These are phyloP conservation scores for Wolfiporia cocos DNA, from an alignment of 1,284 basidiomycete species.

Conservation along the genomic window DNA sequence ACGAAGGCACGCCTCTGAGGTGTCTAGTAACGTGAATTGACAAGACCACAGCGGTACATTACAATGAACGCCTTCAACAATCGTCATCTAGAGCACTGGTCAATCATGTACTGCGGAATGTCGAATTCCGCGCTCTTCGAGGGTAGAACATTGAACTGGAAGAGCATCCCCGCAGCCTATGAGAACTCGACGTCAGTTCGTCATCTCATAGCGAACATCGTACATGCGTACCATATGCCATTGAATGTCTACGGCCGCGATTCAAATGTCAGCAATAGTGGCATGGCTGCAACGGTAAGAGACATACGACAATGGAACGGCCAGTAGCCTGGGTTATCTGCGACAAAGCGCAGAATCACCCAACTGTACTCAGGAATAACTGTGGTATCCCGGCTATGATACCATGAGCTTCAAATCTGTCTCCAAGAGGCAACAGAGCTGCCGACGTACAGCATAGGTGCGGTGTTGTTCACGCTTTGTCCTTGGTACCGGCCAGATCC, in stretches of 20 bases:
- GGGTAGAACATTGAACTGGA: conserved; percentile 29
- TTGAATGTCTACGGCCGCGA: conserved; percentile 18
- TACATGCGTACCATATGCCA: conserved; percentile 31
- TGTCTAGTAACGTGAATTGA: conserved; percentile 1
- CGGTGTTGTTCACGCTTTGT: conserved; percentile 21
- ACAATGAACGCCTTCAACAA: neutral
- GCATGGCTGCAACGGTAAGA: neutral
- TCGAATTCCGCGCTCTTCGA: conserved; percentile 20
- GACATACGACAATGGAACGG: conserved; percentile 29
- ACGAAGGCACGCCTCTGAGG: too few relatives aligned
- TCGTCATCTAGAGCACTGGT: conserved; percentile 19
- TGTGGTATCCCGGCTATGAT: conserved; percentile 26
- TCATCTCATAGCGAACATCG: neutral
- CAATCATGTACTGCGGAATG: conserved; percentile 28
- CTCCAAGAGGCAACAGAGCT: neutral
- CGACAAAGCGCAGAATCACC: conserved; percentile 28
- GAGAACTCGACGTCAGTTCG: conserved; percentile 3
- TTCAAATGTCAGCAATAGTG: neutral
- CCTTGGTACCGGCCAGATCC: conserved; percentile 24
- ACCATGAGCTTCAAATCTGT: neutral
- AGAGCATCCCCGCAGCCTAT: conserved; percentile 26
- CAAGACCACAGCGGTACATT: too few relatives aligned
- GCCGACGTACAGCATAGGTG: conserved; percentile 22
- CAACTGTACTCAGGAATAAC: conserved; percentile 30
- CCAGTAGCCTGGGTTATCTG: conserved; percentile 32